phyloP scores from a whole-genome alignment of 2,329 filamentous ascomycete species.

The Sporothrix pallida region DNA sequence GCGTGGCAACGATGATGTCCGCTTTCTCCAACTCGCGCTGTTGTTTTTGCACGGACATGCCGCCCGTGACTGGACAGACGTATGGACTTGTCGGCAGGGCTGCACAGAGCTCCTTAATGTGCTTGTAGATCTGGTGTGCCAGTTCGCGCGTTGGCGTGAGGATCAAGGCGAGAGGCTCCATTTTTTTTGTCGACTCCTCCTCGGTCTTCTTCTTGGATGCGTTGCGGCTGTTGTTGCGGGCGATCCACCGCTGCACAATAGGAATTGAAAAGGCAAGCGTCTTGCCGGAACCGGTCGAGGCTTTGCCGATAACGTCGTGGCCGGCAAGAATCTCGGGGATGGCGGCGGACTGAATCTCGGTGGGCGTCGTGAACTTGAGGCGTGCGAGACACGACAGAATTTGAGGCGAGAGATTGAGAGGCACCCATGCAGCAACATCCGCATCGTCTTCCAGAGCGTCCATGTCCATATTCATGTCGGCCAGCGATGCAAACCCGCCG shows the following conservation, averaged over 20 bases:
- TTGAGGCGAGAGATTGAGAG: slow-evolving; percentile 73
- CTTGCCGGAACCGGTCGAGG: slow-evolving; percentile 94
- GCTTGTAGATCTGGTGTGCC: slow-evolving; percentile 86
- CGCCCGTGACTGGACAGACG: slow-evolving; percentile 89
- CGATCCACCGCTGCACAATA: slow-evolving; percentile 82
- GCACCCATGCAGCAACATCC: slow-evolving; percentile 79
- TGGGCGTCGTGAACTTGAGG: slow-evolving; percentile 80
- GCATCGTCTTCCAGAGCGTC: slow-evolving; percentile 58
- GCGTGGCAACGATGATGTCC: slow-evolving; percentile 92
- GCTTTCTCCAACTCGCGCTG: slow-evolving; percentile 81
- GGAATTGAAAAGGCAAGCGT: slow-evolving; percentile 94
- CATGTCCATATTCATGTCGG: slow-evolving; percentile 51
- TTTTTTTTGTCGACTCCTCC: background rate
- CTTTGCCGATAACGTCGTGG: slow-evolving; percentile 93
- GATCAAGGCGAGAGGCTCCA: slow-evolving; percentile 72
- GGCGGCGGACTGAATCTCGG: slow-evolving; percentile 76
- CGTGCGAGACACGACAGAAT: slow-evolving; percentile 76
- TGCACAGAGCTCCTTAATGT: slow-evolving; percentile 76
- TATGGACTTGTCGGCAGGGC: slow-evolving; percentile 66
- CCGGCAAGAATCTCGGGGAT: slow-evolving; percentile 85
- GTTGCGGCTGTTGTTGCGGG: slow-evolving; percentile 42
- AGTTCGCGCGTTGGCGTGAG: slow-evolving; percentile 91
- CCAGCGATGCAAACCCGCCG: slow-evolving; percentile 62
- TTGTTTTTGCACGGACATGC: slow-evolving; percentile 93
- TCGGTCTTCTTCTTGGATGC: slow-evolving; percentile 37